A percentile compares a stretch with the other conserved stretches of the same genome.
These are phyloP conservation scores for Gracilaria caudata DNA, from an alignment of 23 red algal genomes.

Conservation along the genomic window DNA sequence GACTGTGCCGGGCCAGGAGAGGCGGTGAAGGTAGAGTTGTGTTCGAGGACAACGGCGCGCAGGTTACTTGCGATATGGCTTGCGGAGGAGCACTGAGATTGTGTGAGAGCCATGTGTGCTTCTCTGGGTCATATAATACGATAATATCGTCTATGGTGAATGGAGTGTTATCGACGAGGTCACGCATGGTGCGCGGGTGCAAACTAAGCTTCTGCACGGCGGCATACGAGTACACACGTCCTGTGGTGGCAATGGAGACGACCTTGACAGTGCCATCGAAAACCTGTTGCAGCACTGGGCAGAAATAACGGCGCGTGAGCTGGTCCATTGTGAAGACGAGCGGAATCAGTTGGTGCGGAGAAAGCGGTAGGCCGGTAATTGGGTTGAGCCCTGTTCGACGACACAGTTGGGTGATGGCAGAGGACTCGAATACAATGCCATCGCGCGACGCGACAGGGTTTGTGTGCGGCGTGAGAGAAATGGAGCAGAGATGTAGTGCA, in stretches of 20 bases:
- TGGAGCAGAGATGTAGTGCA: constrained; percentile 44
- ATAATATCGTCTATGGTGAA: constrained; percentile 54
- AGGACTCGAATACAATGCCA: constrained; percentile 30
- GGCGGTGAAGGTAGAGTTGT: constrained; percentile 29
- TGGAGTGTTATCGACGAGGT: constrained; percentile 36
- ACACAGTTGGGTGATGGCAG: constrained; percentile 20
- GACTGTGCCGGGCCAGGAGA: background rate
- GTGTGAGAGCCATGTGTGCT: constrained; percentile 14
- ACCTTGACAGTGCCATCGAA: constrained; percentile 42
- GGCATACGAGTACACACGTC: constrained; percentile 44
- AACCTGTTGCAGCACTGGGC: constrained; percentile 24
- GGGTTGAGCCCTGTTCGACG: constrained; percentile 37
- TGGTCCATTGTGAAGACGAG: constrained; percentile 39
- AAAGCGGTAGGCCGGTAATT: constrained; percentile 15
- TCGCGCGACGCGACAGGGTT: constrained; percentile 51
- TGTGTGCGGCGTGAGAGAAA: constrained; percentile 37
- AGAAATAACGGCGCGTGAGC: constrained; percentile 20
- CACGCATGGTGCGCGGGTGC: constrained; percentile 30
- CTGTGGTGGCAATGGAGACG: constrained; percentile 51
- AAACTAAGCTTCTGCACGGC: constrained; percentile 44
- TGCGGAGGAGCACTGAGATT: background rate
- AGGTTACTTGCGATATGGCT: background rate
- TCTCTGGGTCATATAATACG: constrained; percentile 37
- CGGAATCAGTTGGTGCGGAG: constrained; percentile 33
- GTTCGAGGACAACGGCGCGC: background rate